Evolutionary conservation across 352 stramenopile genomes (phyloP).

Genomic region (Phytophthora meadii): DNA sequence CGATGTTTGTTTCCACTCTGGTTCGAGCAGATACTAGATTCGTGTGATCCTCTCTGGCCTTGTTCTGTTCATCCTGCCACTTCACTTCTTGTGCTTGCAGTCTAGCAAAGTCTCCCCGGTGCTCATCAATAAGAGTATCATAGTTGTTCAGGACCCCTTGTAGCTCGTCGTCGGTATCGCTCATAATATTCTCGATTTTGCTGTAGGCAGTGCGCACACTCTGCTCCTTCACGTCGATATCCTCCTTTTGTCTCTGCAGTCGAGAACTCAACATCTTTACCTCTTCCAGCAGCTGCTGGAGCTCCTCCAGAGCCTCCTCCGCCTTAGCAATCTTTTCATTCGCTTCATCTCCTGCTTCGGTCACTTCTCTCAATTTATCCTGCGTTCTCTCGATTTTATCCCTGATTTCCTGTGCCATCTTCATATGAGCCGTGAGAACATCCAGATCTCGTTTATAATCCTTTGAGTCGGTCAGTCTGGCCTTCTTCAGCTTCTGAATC

Average conservation of each 20-base stretch:
- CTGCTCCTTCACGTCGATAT: slow-evolving; percentile 51
- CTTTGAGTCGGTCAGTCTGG: slow-evolving; percentile 78
- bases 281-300: slow-evolving; percentile 55
- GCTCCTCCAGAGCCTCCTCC: slow-evolving; percentile 61
- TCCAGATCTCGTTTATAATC: slow-evolving; percentile 95
- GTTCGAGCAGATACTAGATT: slow-evolving; percentile 48
- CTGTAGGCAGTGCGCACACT: slow-evolving; percentile 43
- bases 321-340: slow-evolving; percentile 50
- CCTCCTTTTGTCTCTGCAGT: slow-evolving; percentile 43
- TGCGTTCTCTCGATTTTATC: slow-evolving; percentile 61
- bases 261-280: slow-evolving; percentile 42
- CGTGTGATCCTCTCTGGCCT: slow-evolving; percentile 42
- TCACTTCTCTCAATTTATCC: slow-evolving; percentile 48
- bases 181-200: slow-evolving; percentile 79
- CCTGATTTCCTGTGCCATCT: slow-evolving; percentile 55
- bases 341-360: slow-evolving; percentile 43
- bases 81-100: slow-evolving; percentile 46
- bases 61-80: slow-evolving; percentile 38
- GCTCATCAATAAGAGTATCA: slow-evolving; percentile 55
- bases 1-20: slow-evolving; percentile 61
- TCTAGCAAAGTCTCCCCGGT: slow-evolving; percentile 38
- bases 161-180: slow-evolving; percentile 71
- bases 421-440: slow-evolving; percentile 89
- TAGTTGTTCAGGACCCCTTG: slow-evolving; percentile 60
- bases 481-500: slow-evolving; percentile 95